Conservation (phyloP, 805 yeast species). For the Sugiyamaella smithiae region DNA sequence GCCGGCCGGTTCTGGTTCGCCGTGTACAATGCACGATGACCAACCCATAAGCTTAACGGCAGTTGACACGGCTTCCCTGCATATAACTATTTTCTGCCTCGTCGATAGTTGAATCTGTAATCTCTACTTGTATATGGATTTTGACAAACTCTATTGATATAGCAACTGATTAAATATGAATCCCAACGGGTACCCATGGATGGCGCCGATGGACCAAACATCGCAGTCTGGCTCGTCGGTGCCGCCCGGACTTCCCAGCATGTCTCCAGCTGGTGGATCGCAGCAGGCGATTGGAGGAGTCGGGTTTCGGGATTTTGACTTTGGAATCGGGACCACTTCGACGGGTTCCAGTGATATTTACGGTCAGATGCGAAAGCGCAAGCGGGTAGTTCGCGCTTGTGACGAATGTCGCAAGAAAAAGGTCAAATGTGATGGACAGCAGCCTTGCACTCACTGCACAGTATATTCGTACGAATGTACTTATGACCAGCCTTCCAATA, state of each 20-base stretch:
- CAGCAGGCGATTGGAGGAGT: neutral
- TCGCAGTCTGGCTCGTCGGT: neutral
- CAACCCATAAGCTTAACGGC: too few relatives aligned
- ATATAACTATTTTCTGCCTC: too few relatives aligned
- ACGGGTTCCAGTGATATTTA: neutral
- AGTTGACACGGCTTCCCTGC: too few relatives aligned
- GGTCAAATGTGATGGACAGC: conserved; percentile 76
- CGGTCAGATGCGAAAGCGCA: conserved; percentile 40
- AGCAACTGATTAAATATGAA: conserved; percentile 1
- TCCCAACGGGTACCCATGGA: neutral
- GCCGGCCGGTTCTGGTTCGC: too few relatives aligned
- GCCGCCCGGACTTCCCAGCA: neutral
- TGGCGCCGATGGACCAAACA: neutral
- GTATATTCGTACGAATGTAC: conserved; percentile 82
- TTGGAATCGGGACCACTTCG: neutral
- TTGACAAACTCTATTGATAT: too few relatives aligned
- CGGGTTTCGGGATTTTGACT: conserved; percentile 1
- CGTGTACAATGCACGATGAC: too few relatives aligned
- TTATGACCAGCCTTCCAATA: conserved; percentile 70
- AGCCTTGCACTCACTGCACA: conserved; percentile 79
- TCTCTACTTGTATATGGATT: too few relatives aligned
- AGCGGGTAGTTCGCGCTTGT: conserved; percentile 72
- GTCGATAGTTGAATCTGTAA: too few relatives aligned
- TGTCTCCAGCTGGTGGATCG: neutral
- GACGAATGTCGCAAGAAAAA: conserved; percentile 72